Evolutionary conservation across 2,329 filamentous ascomycete genomes (phyloP), one percentile per base, ranked within the genome.

Genomic region (Epichloe sp.): DNA sequence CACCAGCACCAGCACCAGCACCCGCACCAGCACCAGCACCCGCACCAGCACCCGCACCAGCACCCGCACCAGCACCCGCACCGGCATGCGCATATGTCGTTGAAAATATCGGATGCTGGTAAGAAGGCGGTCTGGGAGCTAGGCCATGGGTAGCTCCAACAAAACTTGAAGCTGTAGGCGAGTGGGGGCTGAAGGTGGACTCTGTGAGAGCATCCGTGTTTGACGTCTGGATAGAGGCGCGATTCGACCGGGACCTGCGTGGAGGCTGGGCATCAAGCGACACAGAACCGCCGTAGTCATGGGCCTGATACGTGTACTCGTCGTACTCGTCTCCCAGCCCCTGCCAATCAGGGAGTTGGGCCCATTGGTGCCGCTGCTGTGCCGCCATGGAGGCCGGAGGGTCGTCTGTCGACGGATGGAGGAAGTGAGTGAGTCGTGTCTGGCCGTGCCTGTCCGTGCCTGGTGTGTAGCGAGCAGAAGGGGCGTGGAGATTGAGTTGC

Each of bases 91-190:
- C 23, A 26, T 8, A 26, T 60, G 52, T 68, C 62, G 54, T 63
- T 17, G 47, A 21, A n/a, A 48, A 47, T 15, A 44, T 31, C 6
- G 44, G 68, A 63, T 75, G 76, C 51, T 75, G 72, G 52, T 77
- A 71, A 2, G 79, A 80, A n/a, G 77, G 70, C 40, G 80, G 79
- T 52, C 78, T 73, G 49, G 79, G 78, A 57, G 78, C 74, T 54
- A 82, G 70, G 26, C 77, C 78, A 57, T 73, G 68, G 50, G 64
- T 69, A 44, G 66, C 66, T 59, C 65, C 69, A 44, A 66, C 66
- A 59, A 78, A 76, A 59, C 65, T 75, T 34, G 77, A 72, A 49
- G 69, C 63, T 44, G 71, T 72, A 42, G 79, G 78, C 37, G 79
- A 80, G 55, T 69, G 73, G 44, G 79, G 77, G 58, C 76, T 80